Percentiles rank a stretch among this genome's conserved stretches.
Evolutionary conservation across 805 yeast species (phyloP).

Genomic region (Starmerella riodocensis): DNA sequence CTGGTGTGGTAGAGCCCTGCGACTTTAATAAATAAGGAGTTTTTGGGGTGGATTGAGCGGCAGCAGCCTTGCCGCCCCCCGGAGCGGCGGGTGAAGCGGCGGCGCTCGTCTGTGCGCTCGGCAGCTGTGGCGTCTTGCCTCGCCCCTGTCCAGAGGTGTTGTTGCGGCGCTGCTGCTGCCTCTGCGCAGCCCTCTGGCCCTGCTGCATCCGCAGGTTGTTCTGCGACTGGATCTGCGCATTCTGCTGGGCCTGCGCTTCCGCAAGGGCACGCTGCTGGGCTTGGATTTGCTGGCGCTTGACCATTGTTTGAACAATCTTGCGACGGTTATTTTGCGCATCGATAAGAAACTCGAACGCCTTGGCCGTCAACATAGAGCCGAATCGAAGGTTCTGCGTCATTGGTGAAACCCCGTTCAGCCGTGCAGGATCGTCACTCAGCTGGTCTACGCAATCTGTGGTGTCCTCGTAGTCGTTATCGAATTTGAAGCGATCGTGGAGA

Average conservation of each 20-base stretch:
- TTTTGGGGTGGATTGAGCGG: too few relatives aligned
- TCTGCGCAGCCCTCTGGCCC: slow-evolving; percentile 13
- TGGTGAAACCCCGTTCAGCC: slow-evolving; percentile 65
- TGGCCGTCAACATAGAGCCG: slow-evolving; percentile 79
- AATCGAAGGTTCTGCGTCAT: slow-evolving; percentile 83
- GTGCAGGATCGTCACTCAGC: slow-evolving; percentile 59
- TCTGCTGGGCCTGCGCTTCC: slow-evolving; percentile 26
- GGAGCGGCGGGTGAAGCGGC: too few relatives aligned
- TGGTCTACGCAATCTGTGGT: neutral
- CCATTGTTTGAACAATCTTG: slow-evolving; percentile 33
- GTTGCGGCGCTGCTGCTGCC: slow-evolving; percentile 17
- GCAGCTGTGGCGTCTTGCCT: too few relatives aligned
- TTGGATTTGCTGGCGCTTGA: slow-evolving; percentile 27
- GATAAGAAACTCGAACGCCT: slow-evolving; percentile 66
- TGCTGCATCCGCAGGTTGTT: slow-evolving; percentile 13
- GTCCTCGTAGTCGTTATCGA: slow-evolving; percentile 40
- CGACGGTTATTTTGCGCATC: slow-evolving; percentile 65
- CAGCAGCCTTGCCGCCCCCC: too few relatives aligned
- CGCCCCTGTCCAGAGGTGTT: too few relatives aligned
- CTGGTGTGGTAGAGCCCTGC: too few relatives aligned
- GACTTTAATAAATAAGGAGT: too few relatives aligned
- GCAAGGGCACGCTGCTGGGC: slow-evolving; percentile 28
- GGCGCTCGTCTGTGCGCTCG: too few relatives aligned
- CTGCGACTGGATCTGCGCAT: slow-evolving; percentile 19
- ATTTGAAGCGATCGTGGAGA: slow-evolving; percentile 51